Base-by-base conservation (phyloP, 352 stramenopile genomes). In the Pythium phragmitis region DNA sequence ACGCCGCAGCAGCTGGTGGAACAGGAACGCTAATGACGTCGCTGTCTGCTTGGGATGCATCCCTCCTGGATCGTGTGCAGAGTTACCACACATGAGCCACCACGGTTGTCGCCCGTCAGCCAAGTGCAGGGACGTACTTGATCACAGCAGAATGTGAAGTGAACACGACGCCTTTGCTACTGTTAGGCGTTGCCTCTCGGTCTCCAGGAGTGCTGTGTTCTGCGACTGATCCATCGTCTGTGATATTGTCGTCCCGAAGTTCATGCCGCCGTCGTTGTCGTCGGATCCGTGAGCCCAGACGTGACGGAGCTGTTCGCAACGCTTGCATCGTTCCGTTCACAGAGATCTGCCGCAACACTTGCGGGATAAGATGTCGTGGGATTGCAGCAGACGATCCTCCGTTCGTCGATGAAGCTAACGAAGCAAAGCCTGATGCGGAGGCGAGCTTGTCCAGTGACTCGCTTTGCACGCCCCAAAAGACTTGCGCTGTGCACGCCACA, bases 251-350 rank as follows among this genome's bases (percentile, higher is more conserved):
- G 33, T 72, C 65, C 21, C 39, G 53, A 0, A 72, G 53, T 34
- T 72, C 41, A 43, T 72, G 65, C 21, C 65, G 47, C 54, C 65
- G 52, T 6, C 54, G 52, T 34, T 72, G 65, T 16, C 65, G 58
- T 17, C 53, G 58, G 26, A 65, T 48, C 8, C 53, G 52, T n/a
- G 65, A 72, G 23, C 57, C 57, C 3, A 72, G 48, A 13, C 52
- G 33, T 8, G 59, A 33, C 3, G 65, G 58, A 19, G 37, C 58
- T 13, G 65, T 36, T 28, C 54, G 65, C 33, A 72, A 26, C 4
- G 58, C 47, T 19, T 53, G 45, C 36, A 60, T 33, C 4, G 53
- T 63, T 43, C 55, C 14, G 16, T 65, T 42, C 21, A 65, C 19
- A 7, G 65, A 63, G 0, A 72, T 21, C 9, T 58, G 45, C 7